Evolutionary conservation across 1,284 basidiomycete species (phyloP).

Genomic region (Leccinum fallax): DNA sequence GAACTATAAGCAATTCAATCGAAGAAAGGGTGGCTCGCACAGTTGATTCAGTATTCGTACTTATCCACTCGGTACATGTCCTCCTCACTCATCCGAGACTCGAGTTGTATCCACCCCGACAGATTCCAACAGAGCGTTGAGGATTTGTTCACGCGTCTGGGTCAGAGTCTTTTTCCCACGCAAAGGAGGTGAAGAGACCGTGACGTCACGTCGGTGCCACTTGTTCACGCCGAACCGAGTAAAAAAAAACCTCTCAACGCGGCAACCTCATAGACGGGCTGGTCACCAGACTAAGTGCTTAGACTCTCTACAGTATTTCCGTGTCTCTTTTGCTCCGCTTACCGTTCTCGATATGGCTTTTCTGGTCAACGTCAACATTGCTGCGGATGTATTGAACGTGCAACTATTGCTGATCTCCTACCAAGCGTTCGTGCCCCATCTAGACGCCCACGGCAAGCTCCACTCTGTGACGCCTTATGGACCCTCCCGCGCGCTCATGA

Average conservation of each 20-base stretch:
- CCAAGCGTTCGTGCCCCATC: too few species aligned
- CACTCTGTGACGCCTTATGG: slow-evolving; percentile 30
- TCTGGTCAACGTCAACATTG: too few species aligned
- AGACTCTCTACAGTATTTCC: too few species aligned
- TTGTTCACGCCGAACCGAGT: background rate
- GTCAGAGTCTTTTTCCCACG: background rate
- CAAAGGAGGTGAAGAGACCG: background rate
- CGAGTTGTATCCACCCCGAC: background rate
- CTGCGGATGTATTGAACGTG: too few species aligned
- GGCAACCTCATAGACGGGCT: too few species aligned
- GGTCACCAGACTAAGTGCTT: too few species aligned
- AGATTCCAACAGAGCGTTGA: background rate
- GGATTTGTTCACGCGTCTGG: background rate
- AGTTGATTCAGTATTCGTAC: background rate
- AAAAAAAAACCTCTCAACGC: too few species aligned
- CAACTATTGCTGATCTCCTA: too few species aligned
- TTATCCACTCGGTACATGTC: background rate
- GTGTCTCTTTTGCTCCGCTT: too few species aligned
- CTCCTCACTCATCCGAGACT: background rate
- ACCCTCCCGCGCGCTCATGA: slow-evolving; percentile 28
- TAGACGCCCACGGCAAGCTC: slow-evolving; percentile 4
- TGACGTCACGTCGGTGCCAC: too few species aligned
- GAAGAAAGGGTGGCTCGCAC: background rate
- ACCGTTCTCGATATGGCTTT: too few species aligned
- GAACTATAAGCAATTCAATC: background rate